These are phyloP conservation scores for Pueraria montana DNA, from an alignment of 306 rosid species.

Conservation along the genomic window DNA sequence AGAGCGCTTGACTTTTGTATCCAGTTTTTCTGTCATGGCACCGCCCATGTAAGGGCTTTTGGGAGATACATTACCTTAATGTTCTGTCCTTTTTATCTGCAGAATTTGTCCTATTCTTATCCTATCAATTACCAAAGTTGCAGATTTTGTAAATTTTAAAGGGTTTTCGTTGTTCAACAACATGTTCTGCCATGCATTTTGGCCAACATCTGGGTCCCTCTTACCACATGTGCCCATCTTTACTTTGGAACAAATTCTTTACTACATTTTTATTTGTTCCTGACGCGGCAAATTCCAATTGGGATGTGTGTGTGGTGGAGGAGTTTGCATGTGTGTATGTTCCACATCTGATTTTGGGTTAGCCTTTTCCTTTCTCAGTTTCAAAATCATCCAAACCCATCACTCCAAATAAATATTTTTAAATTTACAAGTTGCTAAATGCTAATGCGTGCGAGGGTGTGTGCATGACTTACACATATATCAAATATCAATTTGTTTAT, in stretches of 20 bases:
- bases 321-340: slow-evolving; percentile 41
- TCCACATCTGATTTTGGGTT: slow-evolving; percentile 38
- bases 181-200: slow-evolving; percentile 54
- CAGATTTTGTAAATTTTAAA: slow-evolving; percentile 34
- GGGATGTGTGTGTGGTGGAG: slow-evolving; percentile 39
- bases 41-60: slow-evolving; percentile 70
- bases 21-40: slow-evolving; percentile 53
- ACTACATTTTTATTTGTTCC: slow-evolving; percentile 41
- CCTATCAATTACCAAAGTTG: slow-evolving; percentile 51
- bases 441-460: background rate
- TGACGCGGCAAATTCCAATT: slow-evolving; percentile 44
- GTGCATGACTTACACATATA: background rate
- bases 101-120: slow-evolving; percentile 54
- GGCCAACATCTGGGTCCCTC: slow-evolving; percentile 67
- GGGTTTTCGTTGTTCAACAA: slow-evolving; percentile 42
- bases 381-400: background rate
- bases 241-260: slow-evolving; percentile 45
- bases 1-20: slow-evolving; percentile 60
- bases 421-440: slow-evolving; percentile 48
- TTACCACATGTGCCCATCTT: slow-evolving; percentile 39
- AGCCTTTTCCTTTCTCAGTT: slow-evolving; percentile 39
- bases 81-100: slow-evolving; percentile 49
- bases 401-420: slow-evolving; percentile 7
- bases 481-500: background rate
- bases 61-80: slow-evolving; percentile 50